Evolutionary conservation across 176 grass and related monocot genomes (phyloP).

Genomic region (Puya raimondii): DNA sequence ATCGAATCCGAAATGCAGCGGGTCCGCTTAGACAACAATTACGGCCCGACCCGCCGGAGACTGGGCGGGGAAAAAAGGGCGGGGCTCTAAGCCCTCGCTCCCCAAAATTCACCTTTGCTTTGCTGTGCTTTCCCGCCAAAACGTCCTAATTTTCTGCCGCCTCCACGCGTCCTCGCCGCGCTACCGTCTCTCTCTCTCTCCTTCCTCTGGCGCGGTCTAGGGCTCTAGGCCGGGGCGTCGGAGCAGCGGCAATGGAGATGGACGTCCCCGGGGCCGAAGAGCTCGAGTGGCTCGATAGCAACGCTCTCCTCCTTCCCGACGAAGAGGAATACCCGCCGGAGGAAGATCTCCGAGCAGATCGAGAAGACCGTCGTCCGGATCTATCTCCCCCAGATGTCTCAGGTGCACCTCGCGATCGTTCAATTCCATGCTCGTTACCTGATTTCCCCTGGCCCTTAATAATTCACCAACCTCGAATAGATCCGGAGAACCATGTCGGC

Average conservation of each 20-base stretch:
- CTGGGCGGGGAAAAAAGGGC: too few species aligned
- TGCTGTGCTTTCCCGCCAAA: constrained; percentile 11
- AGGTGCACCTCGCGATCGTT: not conserved
- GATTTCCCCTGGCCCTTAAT: not conserved
- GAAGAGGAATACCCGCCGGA: constrained; percentile 9
- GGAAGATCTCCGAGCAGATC: constrained; percentile 11
- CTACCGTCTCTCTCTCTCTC: not conserved
- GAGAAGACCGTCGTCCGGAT: not conserved
- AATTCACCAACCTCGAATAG: not conserved
- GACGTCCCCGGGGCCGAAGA: constrained; percentile 71
- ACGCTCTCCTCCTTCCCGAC: constrained; percentile 26
- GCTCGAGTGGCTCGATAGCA: constrained; percentile 79
- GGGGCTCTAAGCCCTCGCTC: not conserved
- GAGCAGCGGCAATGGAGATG: constrained; percentile 30
- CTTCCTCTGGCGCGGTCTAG: too few species aligned
- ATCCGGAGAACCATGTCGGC: not conserved
- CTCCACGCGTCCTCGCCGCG: not conserved
- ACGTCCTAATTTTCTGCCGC: not conserved
- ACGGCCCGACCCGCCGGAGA: too few species aligned
- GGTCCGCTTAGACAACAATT: too few species aligned
- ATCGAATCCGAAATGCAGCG: too few species aligned
- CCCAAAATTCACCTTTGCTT: constrained; percentile 11
- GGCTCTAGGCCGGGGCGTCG: too few species aligned
- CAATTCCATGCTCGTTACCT: not conserved
- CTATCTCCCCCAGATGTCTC: not conserved